phyloP scores from a whole-genome alignment of 768 basidiomycete species.

The Russula sp. region DNA sequence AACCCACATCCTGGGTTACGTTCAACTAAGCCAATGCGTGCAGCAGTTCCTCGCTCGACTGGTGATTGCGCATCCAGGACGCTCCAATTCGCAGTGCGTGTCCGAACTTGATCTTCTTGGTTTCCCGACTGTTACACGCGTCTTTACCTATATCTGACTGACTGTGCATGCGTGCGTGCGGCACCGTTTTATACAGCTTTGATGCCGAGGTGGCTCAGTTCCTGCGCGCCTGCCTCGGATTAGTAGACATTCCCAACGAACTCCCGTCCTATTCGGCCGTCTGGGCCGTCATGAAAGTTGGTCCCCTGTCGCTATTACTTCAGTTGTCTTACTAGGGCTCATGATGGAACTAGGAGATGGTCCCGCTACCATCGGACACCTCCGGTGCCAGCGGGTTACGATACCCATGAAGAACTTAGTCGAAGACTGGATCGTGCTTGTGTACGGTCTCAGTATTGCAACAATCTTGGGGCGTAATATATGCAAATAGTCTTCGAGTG shows the following conservation, averaged over 20 bases:
- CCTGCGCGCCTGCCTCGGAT: background rate
- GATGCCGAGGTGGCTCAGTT: constrained; percentile 20
- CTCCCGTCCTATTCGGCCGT: constrained; percentile 2
- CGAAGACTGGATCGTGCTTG: background rate
- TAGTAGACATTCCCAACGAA: constrained; percentile 9
- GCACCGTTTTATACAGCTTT: constrained; percentile 2
- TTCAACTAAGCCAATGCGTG: background rate
- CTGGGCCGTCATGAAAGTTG: constrained; percentile 23
- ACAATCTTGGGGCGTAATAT: background rate
- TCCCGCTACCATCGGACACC: constrained; percentile 19
- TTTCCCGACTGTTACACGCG: background rate
- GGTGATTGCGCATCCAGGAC: too few relatives aligned
- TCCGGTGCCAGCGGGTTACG: constrained; percentile 20
- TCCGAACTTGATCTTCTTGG: constrained; percentile 1
- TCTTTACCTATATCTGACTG: background rate
- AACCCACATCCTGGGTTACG: too few relatives aligned
- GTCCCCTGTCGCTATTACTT: background rate
- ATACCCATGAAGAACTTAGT: constrained; percentile 4
- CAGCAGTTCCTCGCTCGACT: background rate
- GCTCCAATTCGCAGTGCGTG: too few relatives aligned
- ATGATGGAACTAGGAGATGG: constrained; percentile 14
- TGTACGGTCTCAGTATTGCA: background rate
- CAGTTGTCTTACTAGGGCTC: background rate
- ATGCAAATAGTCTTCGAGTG: background rate
- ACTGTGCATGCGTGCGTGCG: background rate